Evolutionary conservation across 106 monocot species (phyloP), one percentile per base, ranked within the genome.

Genomic region (Gastrodia elata): DNA sequence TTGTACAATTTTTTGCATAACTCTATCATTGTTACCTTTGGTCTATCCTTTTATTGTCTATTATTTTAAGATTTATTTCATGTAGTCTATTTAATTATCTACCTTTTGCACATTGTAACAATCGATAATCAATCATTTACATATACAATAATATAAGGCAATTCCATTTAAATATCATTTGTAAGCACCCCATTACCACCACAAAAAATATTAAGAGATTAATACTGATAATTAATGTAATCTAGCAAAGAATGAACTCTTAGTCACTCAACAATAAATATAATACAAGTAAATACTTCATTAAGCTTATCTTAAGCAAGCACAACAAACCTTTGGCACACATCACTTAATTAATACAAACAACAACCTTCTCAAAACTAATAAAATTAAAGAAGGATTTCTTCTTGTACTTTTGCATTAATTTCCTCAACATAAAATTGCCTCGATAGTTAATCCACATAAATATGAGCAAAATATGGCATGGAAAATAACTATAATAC

Each of bases 1-100:
- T n/a, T n/a, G n/a, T n/a, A n/a, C n/a, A n/a, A n/a, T n/a, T 52
- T 52, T 42, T 52, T n/a, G 52, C 52, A 52, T 52, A 22, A 52
- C 8, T 48, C 48, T 52, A 52, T 52, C 52, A 52, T 52, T 52
- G n/a, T 52, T 7, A 52, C 52, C 52, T 52, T 52, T 22, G n/a
- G 52, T 52, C 52, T 52, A 52, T 22, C 52, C 0, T 22, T n/a
- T 52, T 52, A n/a, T 18, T 22, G 18, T 9, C 52, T 52, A 52
- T n/a, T 52, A n/a, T 22, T 52, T 52, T 7, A 18, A 22, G 5
- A 52, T 52, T n/a, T n/a, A 52, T n/a, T 52, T 52, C 22, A 52
- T n/a, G 7, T 52, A 52, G n/a, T 52, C 52, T 52, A n/a, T 52
- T 52, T 20, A 5, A n/a, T n/a, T n/a, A 52, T 52, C 22, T 52